Conservation (phyloP, 139 green algal genomes). For the Volvox africanus region DNA sequence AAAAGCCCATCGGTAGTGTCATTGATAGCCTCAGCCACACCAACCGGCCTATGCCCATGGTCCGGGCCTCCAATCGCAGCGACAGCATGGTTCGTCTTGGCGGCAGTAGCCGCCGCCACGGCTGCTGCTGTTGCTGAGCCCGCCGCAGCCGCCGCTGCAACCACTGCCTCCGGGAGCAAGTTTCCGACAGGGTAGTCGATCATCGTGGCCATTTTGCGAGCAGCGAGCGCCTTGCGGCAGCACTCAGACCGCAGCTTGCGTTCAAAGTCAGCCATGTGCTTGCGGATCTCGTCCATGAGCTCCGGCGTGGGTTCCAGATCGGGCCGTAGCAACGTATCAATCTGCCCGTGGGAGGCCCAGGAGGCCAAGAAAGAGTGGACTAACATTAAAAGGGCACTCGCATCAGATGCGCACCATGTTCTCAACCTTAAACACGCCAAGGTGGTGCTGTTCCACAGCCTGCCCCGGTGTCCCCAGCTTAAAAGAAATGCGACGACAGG, state of each 20-base stretch:
- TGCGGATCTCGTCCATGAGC: constrained; percentile 49
- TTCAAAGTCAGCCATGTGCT: constrained; percentile 40
- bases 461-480: too few species aligned
- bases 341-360: constrained; percentile 5
- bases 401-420: too few species aligned
- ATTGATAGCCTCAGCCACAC: not conserved
- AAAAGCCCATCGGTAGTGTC: constrained; percentile 9
- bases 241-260: constrained; percentile 38
- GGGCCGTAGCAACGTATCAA: constrained; percentile 49
- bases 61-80: not conserved
- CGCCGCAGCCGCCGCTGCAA: not conserved
- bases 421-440: too few species aligned
- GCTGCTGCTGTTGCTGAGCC: not conserved
- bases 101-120: not conserved
- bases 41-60: not conserved
- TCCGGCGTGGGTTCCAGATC: constrained; percentile 42
- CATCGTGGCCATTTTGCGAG: not conserved
- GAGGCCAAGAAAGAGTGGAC: not conserved
- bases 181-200: not conserved
- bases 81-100: not conserved
- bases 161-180: constrained; percentile 9
- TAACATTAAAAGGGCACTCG: too few species aligned
- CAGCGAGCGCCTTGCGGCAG: constrained; percentile 21
- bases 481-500: too few species aligned
- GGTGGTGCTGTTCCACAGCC: too few species aligned